Evolutionary conservation across 345 rosid genomes (phyloP).

Genomic region (Schrenkiella parvula): DNA sequence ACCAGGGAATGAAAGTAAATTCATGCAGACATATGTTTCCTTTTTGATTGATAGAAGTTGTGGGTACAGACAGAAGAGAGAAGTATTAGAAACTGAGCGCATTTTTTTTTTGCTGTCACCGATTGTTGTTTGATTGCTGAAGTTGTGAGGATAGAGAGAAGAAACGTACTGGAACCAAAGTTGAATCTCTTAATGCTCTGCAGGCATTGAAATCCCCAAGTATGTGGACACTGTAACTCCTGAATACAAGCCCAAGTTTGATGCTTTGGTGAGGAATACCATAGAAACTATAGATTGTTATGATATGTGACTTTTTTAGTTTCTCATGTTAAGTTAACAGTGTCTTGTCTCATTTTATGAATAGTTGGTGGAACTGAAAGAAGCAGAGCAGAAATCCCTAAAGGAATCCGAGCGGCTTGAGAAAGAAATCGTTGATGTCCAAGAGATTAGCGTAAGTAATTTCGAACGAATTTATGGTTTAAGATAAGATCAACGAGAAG

Average conservation of each 20-base stretch:
- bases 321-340: background rate
- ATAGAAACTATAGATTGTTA: background rate
- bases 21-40: background rate
- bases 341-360: background rate
- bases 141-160: background rate
- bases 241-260: conserved; percentile 88
- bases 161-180: background rate
- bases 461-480: background rate
- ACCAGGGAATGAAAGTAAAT: background rate
- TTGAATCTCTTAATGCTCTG: background rate
- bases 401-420: conserved; percentile 78
- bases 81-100: background rate
- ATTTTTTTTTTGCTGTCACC: background rate
- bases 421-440: conserved; percentile 78
- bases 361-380: conserved; percentile 84
- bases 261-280: conserved; percentile 66
- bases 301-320: background rate
- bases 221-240: conserved; percentile 81
- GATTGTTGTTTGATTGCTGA: background rate
- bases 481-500: background rate
- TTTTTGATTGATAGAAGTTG: background rate
- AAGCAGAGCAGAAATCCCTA: conserved; percentile 72
- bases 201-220: conserved; percentile 86
- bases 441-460: conserved; percentile 68
- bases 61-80: background rate